Conservation (phyloP, 805 yeast species). For the Metschnikowia peoriensis region DNA sequence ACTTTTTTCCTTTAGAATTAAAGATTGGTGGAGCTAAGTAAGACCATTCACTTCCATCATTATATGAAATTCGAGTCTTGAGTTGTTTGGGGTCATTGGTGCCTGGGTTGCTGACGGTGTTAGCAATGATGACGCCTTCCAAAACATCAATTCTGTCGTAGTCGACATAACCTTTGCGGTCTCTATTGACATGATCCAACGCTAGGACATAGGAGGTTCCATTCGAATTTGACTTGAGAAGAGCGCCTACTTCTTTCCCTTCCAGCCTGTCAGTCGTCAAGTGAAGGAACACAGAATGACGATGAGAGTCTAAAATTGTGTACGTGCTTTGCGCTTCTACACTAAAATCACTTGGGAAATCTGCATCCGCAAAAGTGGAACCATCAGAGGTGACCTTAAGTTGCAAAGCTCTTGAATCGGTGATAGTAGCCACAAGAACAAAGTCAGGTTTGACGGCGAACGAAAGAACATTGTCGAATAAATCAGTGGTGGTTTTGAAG, state of each 20-base stretch:
- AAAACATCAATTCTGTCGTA: conserved; percentile 79
- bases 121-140: conserved; percentile 81
- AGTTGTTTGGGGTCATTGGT: conserved; percentile 52
- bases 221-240: conserved; percentile 85
- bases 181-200: conserved; percentile 71
- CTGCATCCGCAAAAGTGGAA: conserved; percentile 66
- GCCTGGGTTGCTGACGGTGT: conserved; percentile 58
- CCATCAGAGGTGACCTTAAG: conserved; percentile 85
- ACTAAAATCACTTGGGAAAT: conserved; percentile 64
- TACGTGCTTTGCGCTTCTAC: conserved; percentile 59
- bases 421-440: conserved; percentile 65
- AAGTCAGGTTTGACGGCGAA: conserved; percentile 70
- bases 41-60: conserved; percentile 90
- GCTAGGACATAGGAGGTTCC: conserved; percentile 83
- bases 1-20: conserved; percentile 60
- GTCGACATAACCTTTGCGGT: conserved; percentile 74
- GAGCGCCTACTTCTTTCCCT: conserved; percentile 66
- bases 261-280: conserved; percentile 59
- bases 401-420: conserved; percentile 45
- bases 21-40: conserved; percentile 64
- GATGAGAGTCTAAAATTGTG: conserved; percentile 72
- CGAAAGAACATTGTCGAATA: conserved; percentile 65
- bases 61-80: conserved; percentile 74
- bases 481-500: conserved; percentile 39
- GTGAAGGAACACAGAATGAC: conserved; percentile 76